Base-by-base conservation (phyloP, 768 basidiomycete genomes). In the Serpula lacrymans region DNA sequence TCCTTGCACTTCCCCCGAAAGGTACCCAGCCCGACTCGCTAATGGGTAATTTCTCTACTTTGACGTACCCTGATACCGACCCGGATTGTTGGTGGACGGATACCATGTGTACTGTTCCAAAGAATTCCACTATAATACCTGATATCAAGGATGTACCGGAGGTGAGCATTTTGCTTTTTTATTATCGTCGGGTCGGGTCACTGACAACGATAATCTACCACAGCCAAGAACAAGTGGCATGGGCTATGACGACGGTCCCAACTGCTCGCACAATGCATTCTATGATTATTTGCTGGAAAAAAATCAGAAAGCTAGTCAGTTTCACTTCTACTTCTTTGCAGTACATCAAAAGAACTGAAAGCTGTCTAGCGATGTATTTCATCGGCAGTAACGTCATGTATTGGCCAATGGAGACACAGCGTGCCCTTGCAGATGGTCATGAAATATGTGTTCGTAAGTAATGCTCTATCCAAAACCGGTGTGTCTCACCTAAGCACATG, bases 181-280 rank as follows among this genome's bases (percentile, higher is more conserved):
- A 29, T 11, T 22, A 22, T 14, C n/a, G 18, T 6, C 21, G 23
- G 35, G 20, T 33, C n/a, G 7, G 31, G 20, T n/a, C n/a, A n/a
- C n/a, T n/a, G n/a, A n/a, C n/a, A n/a, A n/a, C n/a, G n/a, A n/a
- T n/a, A n/a, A n/a, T n/a, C 12, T 10, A 21, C 25, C n/a, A 7
- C 26, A 76, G 71, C 75, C 76, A 18, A 58, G 47, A 10, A 72
- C 75, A 0, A 58, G 74, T 23, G 76, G 73, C 8, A 76, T 72
- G 39, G 71, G 68, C 2, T 77, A 77, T 44, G 77, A 78, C 48
- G 76, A 78, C 45, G 76, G 77, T 2, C 77, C 77, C 0, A 75
- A 74, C 48, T 78, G 76, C 53, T 69, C 70, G 5, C 76, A 78
- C 42, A 77, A 77, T 42, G 64, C 60, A 2, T 78, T 77, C 46